A percentile compares a stretch with the other conserved stretches of the same genome.
Conservation (phyloP, 1,139 yeast genomes). For the Candida tetrigidarum region DNA sequence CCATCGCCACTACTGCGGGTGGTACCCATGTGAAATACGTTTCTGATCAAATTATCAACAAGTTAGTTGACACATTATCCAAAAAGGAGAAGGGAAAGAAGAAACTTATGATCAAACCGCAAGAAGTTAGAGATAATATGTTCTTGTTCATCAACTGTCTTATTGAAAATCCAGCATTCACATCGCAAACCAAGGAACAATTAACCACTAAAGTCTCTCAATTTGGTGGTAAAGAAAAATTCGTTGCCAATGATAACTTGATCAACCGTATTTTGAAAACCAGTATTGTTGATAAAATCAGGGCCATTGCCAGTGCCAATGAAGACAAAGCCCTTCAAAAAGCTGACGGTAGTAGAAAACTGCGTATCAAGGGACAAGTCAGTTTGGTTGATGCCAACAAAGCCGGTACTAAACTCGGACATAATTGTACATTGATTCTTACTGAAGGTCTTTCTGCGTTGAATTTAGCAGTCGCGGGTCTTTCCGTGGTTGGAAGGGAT, state of each 20-base stretch:
- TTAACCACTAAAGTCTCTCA: slow-evolving; percentile 86
- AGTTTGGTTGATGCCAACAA: slow-evolving; percentile 95
- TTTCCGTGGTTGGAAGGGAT: slow-evolving; percentile 95
- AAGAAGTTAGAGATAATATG: slow-evolving; percentile 89
- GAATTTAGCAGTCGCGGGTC: slow-evolving; percentile 91
- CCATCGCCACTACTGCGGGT: slow-evolving; percentile 97
- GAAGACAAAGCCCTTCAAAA: slow-evolving; percentile 88
- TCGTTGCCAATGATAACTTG: slow-evolving; percentile 74
- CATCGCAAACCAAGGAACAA: slow-evolving; percentile 97
- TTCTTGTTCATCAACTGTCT: slow-evolving; percentile 90
- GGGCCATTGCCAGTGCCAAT: slow-evolving; percentile 83
- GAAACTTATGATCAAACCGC: slow-evolving; percentile 76
- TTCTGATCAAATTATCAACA: slow-evolving; percentile 81
- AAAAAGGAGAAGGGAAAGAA: slow-evolving; percentile 79
- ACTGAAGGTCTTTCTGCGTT: slow-evolving; percentile 99
- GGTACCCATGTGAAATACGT: slow-evolving; percentile 94
- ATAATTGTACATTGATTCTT: slow-evolving; percentile 87
- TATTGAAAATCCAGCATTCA: slow-evolving; percentile 95
- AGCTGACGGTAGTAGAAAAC: slow-evolving; percentile 87
- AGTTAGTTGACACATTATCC: slow-evolving; percentile 62
- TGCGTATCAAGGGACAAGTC: slow-evolving; percentile 85
- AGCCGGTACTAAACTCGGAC: slow-evolving; percentile 94
- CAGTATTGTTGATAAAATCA: slow-evolving; percentile 79
- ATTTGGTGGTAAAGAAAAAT: slow-evolving; percentile 82
- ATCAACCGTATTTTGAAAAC: slow-evolving; percentile 73